A percentile compares a stretch with the other conserved stretches of the same genome.
Conservation (phyloP, 2,329 filamentous ascomycete genomes). For the Alternaria triticina region DNA sequence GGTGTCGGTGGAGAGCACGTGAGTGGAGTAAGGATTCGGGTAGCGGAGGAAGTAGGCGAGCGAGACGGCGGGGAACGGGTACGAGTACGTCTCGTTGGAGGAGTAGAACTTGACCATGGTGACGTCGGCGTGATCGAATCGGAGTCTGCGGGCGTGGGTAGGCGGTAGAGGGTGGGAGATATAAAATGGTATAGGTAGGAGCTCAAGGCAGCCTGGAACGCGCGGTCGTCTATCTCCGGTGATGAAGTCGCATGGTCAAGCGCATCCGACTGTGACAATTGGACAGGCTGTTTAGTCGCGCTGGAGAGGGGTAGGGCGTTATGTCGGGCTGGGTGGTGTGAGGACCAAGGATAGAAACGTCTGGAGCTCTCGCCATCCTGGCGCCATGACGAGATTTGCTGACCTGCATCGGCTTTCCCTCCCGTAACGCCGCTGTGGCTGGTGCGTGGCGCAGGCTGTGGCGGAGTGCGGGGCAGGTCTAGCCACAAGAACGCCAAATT, state of each 20-base stretch:
- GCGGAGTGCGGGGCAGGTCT: conserved; percentile 20
- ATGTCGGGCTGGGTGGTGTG: conserved; percentile 24
- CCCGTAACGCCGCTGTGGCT: conserved; percentile 19
- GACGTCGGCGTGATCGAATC: background rate
- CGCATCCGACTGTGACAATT: conserved; percentile 30
- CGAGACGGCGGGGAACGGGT: conserved; percentile 83
- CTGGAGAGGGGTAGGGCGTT: conserved; percentile 7
- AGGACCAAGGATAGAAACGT: conserved; percentile 15
- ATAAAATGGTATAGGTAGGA: conserved; percentile 12
- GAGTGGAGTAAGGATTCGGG: conserved; percentile 82
- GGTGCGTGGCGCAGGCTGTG: conserved; percentile 11
- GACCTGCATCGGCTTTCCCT: conserved; percentile 2
- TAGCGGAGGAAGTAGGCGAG: conserved; percentile 91
- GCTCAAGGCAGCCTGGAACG: conserved; percentile 24
- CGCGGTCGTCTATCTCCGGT: conserved; percentile 32
- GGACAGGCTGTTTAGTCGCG: conserved; percentile 8
- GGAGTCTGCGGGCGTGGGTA: background rate
- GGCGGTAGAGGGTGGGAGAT: background rate
- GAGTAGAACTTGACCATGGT: conserved; percentile 61
- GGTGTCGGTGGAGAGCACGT: conserved; percentile 84
- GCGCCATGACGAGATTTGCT: conserved; percentile 39
- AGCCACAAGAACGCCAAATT: conserved; percentile 2
- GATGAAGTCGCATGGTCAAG: conserved; percentile 37
- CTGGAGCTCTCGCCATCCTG: conserved; percentile 29
- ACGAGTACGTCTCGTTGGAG: conserved; percentile 73